Base-by-base conservation (phyloP, 73 alveolate species). In the Paramecium pentaurelia region DNA sequence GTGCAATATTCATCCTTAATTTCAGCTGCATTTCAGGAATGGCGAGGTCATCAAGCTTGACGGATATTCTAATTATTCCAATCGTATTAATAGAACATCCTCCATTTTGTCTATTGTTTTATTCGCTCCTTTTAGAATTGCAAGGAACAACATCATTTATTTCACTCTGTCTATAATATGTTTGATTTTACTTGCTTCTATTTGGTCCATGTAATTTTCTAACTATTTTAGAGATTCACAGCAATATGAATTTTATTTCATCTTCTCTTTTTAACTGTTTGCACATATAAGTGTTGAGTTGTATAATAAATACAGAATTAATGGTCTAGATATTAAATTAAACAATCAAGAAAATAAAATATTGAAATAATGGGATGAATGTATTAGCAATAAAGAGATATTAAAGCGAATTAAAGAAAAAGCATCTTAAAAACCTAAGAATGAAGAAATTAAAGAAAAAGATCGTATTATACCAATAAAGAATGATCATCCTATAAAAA, bases 321-420 rank as follows among this genome's bases (percentile, higher is more conserved):
- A 44, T 40, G 47, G 47, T 2, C 16, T 73, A 14, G 87, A 73
- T 37, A 32, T 14, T 16, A 73, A 73, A 38, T 34, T 73, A 25
- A 73, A 73, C 47, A 20, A 38, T 73, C 60, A 73, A 73, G 58
- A 37, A n/a, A 44, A 20, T 73, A 73, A 73, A 73, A 36, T 73
- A 73, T 37, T 73, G 58, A 73, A 73, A 40, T 40, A 73, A 73
- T 73, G 87, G 87, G 87, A 73, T 73, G 87, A 73, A 73, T 73
- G 87, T 18, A 73, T 73, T 4, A 37, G 60, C 64, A 73, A 73
- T 73, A 73, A 73, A 20, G 87, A 73, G 11, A 73, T 73, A 4
- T 40, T 73, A 37, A 73, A 40, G 22, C 4, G 58, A 37, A 40
- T 73, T 6, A 37, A 73, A 34, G 8, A 73, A 20, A 73, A 73